These are phyloP conservation scores for Cutaneotrichosporon cyanovorans DNA, from an alignment of 1,284 basidiomycete genomes.

Conservation along the genomic window DNA sequence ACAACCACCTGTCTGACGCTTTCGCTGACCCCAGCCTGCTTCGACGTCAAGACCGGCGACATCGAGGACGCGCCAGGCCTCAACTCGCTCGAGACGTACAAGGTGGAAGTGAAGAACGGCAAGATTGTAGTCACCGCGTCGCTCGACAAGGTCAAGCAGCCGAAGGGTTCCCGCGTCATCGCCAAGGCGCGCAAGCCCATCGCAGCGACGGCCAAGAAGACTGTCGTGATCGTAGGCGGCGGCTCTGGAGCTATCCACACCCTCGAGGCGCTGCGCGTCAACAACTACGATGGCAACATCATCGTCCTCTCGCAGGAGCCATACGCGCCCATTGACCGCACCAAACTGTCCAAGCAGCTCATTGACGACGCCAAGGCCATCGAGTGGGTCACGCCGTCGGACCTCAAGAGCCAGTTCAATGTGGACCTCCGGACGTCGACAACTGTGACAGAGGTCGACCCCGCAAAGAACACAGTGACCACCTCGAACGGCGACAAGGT, in stretches of 20 bases:
- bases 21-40: conserved; percentile 57
- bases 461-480: conserved; percentile 56
- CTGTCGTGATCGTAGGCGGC: conserved; percentile 70
- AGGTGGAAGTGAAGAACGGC: conserved; percentile 55
- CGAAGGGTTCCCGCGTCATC: conserved; percentile 12
- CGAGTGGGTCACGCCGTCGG: conserved; percentile 63
- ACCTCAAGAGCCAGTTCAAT: conserved; percentile 71
- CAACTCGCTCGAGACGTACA: conserved; percentile 73
- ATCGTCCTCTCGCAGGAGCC: conserved; percentile 72
- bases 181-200: conserved; percentile 37
- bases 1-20: no score
- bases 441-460: conserved; percentile 63
- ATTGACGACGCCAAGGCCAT: conserved; percentile 69
- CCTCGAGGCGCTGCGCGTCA: conserved; percentile 75
- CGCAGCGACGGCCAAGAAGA: conserved; percentile 48
- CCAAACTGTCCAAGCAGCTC: conserved; percentile 83
- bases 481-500: conserved; percentile 56
- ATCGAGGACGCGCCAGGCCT: conserved; percentile 84
- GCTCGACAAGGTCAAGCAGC: conserved; percentile 60
- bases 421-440: conserved; percentile 59
- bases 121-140: conserved; percentile 76
- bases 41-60: conserved; percentile 65
- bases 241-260: conserved; percentile 73
- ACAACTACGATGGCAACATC: conserved; percentile 69
- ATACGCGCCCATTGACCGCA: conserved; percentile 73